Evolutionary conservation across 495 filamentous ascomycete genomes (phyloP).

Genomic region (Penicillium simplicissimum): DNA sequence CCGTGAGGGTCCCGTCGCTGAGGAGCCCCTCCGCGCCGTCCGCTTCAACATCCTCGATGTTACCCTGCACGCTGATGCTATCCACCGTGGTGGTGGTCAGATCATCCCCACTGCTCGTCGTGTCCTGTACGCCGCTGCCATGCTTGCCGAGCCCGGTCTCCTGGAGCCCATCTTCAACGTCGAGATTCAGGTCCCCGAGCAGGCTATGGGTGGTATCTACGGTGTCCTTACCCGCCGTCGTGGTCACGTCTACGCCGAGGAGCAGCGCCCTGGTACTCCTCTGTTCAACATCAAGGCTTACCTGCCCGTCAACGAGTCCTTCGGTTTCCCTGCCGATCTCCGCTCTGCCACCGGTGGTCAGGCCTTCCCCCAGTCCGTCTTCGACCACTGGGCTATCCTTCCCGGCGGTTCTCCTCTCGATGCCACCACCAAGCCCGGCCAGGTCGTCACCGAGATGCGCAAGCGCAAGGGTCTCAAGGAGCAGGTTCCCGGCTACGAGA

Average conservation of each 20-base stretch:
- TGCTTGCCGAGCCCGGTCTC: slow-evolving; percentile 87
- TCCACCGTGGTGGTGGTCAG: slow-evolving; percentile 99
- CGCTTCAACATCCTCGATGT: slow-evolving; percentile 99
- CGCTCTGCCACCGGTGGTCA: slow-evolving; percentile 90
- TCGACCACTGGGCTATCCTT: slow-evolving; percentile 96
- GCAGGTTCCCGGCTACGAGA: slow-evolving; percentile 82
- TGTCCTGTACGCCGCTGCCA: slow-evolving; percentile 89
- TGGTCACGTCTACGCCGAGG: slow-evolving; percentile 98
- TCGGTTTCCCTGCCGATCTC: slow-evolving; percentile 98
- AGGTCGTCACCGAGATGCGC: slow-evolving; percentile 83
- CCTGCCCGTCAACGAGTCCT: slow-evolving; percentile 98
- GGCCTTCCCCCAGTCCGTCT: slow-evolving; percentile 98
- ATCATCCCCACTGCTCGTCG: slow-evolving; percentile 97
- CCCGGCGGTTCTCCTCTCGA: slow-evolving; percentile 95
- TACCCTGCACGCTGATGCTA: slow-evolving; percentile 98
- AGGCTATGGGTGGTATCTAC: slow-evolving; percentile 99
- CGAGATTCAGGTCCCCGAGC: slow-evolving; percentile 98
- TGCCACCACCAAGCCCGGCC: slow-evolving; percentile 77
- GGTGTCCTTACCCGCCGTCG: slow-evolving; percentile 96
- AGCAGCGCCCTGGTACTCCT: slow-evolving; percentile 97
- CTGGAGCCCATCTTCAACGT: slow-evolving; percentile 98
- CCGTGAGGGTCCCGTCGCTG: slow-evolving; percentile 93
- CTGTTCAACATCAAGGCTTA: slow-evolving; percentile 99
- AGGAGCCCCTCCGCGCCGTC: slow-evolving; percentile 95
- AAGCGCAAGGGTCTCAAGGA: slow-evolving; percentile 99